These are phyloP conservation scores for Canna indica DNA, from an alignment of 176 grass and related monocot genomes.

Conservation along the genomic window DNA sequence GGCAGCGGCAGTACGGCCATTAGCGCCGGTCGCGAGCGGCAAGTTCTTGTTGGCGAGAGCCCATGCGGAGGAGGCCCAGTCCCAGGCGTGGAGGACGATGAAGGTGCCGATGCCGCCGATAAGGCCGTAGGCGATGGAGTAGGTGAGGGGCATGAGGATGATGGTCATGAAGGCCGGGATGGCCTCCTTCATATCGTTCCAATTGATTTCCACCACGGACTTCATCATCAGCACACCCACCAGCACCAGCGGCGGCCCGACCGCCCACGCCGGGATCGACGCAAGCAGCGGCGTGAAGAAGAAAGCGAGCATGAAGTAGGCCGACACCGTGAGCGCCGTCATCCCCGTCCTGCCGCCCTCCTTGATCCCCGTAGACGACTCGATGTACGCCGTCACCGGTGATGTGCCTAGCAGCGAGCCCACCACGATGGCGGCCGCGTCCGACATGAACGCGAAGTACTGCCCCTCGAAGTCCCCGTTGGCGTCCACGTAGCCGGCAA, in stretches of 20 bases:
- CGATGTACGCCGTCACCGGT: constrained; percentile 11
- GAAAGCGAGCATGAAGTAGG: constrained; percentile 7
- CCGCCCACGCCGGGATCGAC: constrained; percentile 15
- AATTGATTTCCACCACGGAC: constrained; percentile 7
- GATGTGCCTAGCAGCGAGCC: constrained; percentile 11
- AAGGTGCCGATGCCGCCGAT: constrained; percentile 12
- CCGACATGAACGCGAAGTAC: constrained; percentile 17
- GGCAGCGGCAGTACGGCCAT: neutral
- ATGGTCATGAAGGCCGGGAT: constrained; percentile 18
- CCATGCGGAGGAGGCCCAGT: neutral
- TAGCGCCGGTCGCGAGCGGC: neutral
- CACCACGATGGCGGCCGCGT: constrained; percentile 6
- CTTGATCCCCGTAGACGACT: constrained; percentile 17
- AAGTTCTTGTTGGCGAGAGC: neutral
- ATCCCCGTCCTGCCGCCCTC: constrained; percentile 11
- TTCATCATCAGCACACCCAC: constrained; percentile 18
- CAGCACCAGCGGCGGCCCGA: constrained; percentile 14
- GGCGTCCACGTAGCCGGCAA: neutral
- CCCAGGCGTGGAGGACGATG: constrained; percentile 13
- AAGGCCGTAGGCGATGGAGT: constrained; percentile 19
- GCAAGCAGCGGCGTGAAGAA: constrained; percentile 15
- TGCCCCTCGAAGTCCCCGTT: constrained; percentile 14
- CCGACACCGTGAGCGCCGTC: constrained; percentile 8
- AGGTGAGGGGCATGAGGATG: constrained; percentile 5
- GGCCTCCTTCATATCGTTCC: constrained; percentile 15